Percentiles rank a stretch among this genome's conserved stretches.
Evolutionary conservation across 164 flowering plant species (phyloP).

Genomic region (Euptelea pleiosperma): DNA sequence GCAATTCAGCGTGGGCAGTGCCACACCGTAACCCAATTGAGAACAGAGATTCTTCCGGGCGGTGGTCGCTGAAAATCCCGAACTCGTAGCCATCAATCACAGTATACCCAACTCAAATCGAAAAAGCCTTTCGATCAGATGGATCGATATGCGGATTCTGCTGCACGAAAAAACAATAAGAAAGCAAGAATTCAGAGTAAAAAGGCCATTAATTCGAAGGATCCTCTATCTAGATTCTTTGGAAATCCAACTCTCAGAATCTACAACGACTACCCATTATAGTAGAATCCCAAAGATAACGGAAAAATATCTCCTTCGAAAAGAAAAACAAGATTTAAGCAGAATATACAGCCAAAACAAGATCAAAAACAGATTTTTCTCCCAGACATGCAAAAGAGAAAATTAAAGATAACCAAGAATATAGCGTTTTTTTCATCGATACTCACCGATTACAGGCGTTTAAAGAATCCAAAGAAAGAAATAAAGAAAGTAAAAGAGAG

Average conservation of each 20-base stretch:
- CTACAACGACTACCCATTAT: slow-evolving; percentile 6
- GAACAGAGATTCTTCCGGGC: slow-evolving; percentile 4
- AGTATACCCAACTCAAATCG: slow-evolving; percentile 10
- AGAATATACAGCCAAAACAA: no score
- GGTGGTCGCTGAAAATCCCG: slow-evolving; percentile 1
- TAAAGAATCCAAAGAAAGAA: not conserved
- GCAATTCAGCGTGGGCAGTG: slow-evolving; percentile 9
- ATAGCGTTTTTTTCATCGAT: no score
- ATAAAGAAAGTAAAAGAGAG: not conserved
- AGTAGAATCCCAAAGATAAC: slow-evolving; percentile 13
- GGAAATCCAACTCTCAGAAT: slow-evolving; percentile 4
- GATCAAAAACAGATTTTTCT: no score
- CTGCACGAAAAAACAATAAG: not conserved
- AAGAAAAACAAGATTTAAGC: slow-evolving; percentile 14
- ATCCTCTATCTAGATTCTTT: not conserved
- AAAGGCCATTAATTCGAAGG: not conserved
- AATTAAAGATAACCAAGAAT: no score
- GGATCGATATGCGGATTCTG: not conserved
- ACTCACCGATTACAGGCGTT: not conserved
- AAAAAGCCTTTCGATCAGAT: not conserved
- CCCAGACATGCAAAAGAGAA: no score
- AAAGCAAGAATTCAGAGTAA: slow-evolving; percentile 2
- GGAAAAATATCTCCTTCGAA: not conserved
- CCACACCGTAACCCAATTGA: slow-evolving; percentile 14
- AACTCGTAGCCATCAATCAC: slow-evolving; percentile 14